Evolutionary conservation across 1,284 basidiomycete species (phyloP), one percentile per base, ranked within the genome.

Genomic region (Sporisorium exsertum): DNA sequence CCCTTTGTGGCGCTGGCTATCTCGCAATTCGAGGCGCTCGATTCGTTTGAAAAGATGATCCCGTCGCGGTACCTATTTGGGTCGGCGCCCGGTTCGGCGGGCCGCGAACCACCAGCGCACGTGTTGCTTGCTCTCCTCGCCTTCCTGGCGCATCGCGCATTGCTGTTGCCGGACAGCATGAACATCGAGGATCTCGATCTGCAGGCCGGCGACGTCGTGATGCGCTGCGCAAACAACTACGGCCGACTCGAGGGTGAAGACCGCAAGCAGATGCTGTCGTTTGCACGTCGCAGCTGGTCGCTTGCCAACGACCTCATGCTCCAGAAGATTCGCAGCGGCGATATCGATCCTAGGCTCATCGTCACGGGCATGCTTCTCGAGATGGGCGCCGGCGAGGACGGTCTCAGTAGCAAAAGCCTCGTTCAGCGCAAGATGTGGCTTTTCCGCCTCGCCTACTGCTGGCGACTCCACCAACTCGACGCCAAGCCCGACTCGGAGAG

Each of bases 281-380:
- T 81, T 55, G 79, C 77, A 1, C 68, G 79, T n/a, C 67, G 79
- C 29, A 73, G 74, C 40, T 79, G 75, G 76, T 63, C 72, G n/a
- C 56, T 76, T 7, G 70, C 77, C 43, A 73, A 75, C 62, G 69
- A 78, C 33, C 56, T 79, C 13, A 72, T 81, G 64, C 65, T 81
- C 7, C 64, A 66, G 62, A 72, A 74, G 61, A 73, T 81, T 26
- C 55, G 66, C 33, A 61, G 66, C 29, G 79, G 79, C 40, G 77
- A 75, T 2, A 72, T 81, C 18, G 79, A 81, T 47, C 77, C 77
- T 2, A 60, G 66, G 13, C 64, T 81, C 18, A 56, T 81, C 35
- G 63, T 66, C 9, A 72, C 73, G 15, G 79, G 79, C 45, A 75
- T 68, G 65, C 53, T 70, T 2, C 55, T 81, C 47, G 75, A 81